Evolutionary conservation across 1,284 basidiomycete genomes (phyloP), one percentile per base, ranked within the genome.

Genomic region (Leccinum subrobustum): DNA sequence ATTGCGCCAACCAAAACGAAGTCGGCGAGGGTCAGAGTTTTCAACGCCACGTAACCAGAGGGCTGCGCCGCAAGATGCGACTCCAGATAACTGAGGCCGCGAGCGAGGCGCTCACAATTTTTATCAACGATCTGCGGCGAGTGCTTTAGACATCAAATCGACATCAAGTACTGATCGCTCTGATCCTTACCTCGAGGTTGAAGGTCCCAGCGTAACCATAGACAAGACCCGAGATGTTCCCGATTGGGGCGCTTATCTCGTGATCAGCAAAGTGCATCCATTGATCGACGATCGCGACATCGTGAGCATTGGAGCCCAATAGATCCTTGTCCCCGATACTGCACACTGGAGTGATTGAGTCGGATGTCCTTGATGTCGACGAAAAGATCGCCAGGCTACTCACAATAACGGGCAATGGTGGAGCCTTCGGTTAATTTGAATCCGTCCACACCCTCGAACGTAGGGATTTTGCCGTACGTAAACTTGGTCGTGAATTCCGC

Each of bases 1-100:
- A 81, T 70, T 58, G 74, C 66, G 31, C 81, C 70, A 39, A 75
- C 83, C 60, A 85, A 58, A 60, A 79, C 73, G 68, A 88, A 72
- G 70, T 89, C 87, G 59, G 84, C 87, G 51, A 86, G 75, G 53
- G 86, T 83, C 72, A 88, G 75, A 60, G 81, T 80, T 73, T 87
- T 81, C 64, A 79, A 77, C 20, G 84, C 83, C 61, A 87, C 75
- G 23, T 67, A 69, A 3, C 62, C 63, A 77, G 81, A 87, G 0
- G 63, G 11, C n/a, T 53, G 42, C 50, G 81, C 82, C 64, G 78
- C 75, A 65, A 89, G 81, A 68, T 79, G 69, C 37, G 76, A 69
- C 72, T 88, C 79, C 64, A 88, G 74, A 68, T 72, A 65, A 6
- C 60, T 58, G 54, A 81, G 71, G 6, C 65, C 65, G 37, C 65